Evolutionary conservation across 768 basidiomycete genomes (phyloP), one percentile per base, ranked within the genome.

Genomic region (Agaricus bisporus): DNA sequence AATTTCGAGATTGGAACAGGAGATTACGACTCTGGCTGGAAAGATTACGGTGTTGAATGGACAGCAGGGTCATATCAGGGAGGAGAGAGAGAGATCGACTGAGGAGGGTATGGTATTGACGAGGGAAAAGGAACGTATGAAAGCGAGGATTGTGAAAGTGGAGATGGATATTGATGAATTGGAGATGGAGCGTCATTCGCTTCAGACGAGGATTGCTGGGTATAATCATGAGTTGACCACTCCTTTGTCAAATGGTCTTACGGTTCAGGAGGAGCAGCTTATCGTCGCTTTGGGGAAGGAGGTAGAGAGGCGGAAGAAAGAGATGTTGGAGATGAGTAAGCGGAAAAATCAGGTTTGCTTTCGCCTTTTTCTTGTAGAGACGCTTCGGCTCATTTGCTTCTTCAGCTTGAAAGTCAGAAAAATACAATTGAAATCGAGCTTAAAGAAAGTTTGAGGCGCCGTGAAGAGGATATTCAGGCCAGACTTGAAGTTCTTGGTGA

Each of bases 351-450:
- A 91, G 74, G 92, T 91, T 51, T 36, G 84, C 64, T 11, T 20
- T 48, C 4, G 12, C 5, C 6, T 14, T 9, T 9, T 36, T n/a
- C 9, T 46, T 39, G 38, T n/a, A 1, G 4, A 22, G 29, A 48
- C 5, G 5, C 32, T 35, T 36, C 12, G 26, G 32, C 28, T 48
- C 7, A 35, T 55, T 28, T 4, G 11, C 11, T 39, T 44, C 41
- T 35, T 20, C 59, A 91, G 87, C 68, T 92, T 58, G 84, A 89
- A 38, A 79, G 82, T 11, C 77, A 76, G 58, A 93, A 91, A 70
- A 90, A 87, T 63, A 69, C 85, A 4, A 69, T 97, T 26, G 93
- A 97, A 64, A 95, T 97, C 50, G 95, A 98, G 66, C 76, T 98
- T 44, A 91, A 88, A 58, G 97, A 99, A 66, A 85, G 85, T 60